Evolutionary conservation across 139 green algal genomes (phyloP), one percentile per base, ranked within the genome.

Genomic region (Tetraselmis chui): DNA sequence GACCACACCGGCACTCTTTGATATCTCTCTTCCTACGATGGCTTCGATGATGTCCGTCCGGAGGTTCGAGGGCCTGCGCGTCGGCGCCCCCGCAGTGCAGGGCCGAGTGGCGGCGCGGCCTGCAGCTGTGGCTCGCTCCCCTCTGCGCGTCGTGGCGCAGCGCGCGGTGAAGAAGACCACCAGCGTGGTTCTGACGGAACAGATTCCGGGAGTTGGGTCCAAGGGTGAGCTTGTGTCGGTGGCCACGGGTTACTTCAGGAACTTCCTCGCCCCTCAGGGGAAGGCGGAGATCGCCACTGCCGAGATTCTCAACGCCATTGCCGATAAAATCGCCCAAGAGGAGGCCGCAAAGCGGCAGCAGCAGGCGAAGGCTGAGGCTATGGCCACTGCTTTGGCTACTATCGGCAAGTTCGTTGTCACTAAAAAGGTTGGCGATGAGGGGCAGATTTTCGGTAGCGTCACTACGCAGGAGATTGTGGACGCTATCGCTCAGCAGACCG

Each of bases 331-430:
- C 80, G 45, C 75, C 31, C 29, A 85, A 76, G 89, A 97, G 86
- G 89, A 91, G 83, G 93, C 93, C 84, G 90, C 89, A 24, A 89
- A 94, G 87, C 89, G 91, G 11, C 76, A 83, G 81, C 84, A 82
- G 79, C 89, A 87, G 84, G 88, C 88, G 26, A 88, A 81, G 30
- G 88, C 82, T 1, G 84, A 92, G 77, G 89, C 87, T 1, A 92
- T 94, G 85, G 90, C 91, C 24, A 92, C 91, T 29, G 93, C 94
- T n/a, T 87, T 94, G 78, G 31, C 75, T 23, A 93, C 94, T 31
- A 98, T 98, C 32, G 93, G 94, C 86, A 98, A 98, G 85, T 97
- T 98, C 84, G 83, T 91, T 0, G 91, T 98, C 76, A 95, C 94
- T 82, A 98, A 97, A 91, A 97, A 96, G 88, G 84, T 86, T 31